Evolutionary conservation across 169 alveolate genomes (phyloP).

Genomic region (Fabrea salina): DNA sequence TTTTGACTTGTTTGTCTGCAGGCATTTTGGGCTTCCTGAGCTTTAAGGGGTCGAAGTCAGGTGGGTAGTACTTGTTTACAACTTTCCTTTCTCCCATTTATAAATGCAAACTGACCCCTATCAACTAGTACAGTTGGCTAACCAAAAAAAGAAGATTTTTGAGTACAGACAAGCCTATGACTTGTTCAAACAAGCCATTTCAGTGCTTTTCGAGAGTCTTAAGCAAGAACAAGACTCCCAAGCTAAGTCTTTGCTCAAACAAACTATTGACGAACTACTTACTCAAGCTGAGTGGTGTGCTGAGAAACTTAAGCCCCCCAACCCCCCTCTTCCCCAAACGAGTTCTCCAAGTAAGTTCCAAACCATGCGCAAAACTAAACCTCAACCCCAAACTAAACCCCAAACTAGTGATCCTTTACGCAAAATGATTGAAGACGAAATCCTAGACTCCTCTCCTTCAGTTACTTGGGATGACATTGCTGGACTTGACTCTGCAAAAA

Average conservation of each 20-base stretch:
- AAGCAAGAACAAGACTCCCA: not conserved
- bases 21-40: slow-evolving; percentile 77
- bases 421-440: slow-evolving; percentile 64
- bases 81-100: slow-evolving; percentile 98
- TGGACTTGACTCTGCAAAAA: slow-evolving; percentile 82
- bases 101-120: too few species aligned
- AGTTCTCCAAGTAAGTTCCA: too few species aligned
- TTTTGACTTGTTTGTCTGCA: slow-evolving; percentile 89
- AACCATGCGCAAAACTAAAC: too few species aligned
- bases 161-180: not conserved
- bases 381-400: not conserved
- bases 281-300: not conserved
- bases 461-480: slow-evolving; percentile 84
- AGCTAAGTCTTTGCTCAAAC: not conserved
- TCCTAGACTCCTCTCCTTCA: slow-evolving; percentile 56
- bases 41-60: slow-evolving; percentile 98
- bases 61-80: slow-evolving; percentile 96
- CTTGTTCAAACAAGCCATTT: not conserved
- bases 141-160: too few species aligned
- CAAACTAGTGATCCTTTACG: not conserved
- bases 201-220: not conserved
- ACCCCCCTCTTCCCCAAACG: too few species aligned
- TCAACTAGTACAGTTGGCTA: too few species aligned
- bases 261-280: not conserved
- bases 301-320: not conserved